Base-by-base conservation (phyloP, 2,329 filamentous ascomycete genomes). In the Zymoseptoria pseudotritici region DNA sequence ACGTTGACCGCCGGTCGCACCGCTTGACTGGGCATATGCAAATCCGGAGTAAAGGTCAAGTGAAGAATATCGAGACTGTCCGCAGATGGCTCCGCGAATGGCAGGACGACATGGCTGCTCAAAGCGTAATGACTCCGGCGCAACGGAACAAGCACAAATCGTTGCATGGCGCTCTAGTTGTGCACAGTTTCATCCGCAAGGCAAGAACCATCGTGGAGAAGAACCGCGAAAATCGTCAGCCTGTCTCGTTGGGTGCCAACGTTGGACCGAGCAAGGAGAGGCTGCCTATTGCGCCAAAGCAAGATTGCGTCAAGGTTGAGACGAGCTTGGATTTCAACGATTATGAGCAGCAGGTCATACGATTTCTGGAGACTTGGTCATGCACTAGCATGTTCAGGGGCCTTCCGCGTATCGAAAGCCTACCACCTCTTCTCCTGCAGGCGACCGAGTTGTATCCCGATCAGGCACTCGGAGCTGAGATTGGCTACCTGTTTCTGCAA, bases 281-380 rank as follows among this genome's bases (percentile, higher is more conserved):
- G 6, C 56, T 64, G 8, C 58, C 66, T 3, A 65, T 73, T 13
- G 69, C 62, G 2, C 36, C 61, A 2, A 51, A 61, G 3, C 50
- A 66, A 9, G 65, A 70, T 3, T 71, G 54, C 60, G 67, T 65
- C 58, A 66, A 59, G 58, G 69, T 61, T 9, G 62, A 61, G 61
- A 24, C 19, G 17, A 61, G 62, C 20, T 42, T 68, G 29, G 50
- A 72, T 0, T 88, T 86, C 76, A 78, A 75, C 3, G 66, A 74
- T 1, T 65, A 74, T 5, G 84, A 87, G 61, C 70, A 77, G 49
- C 77, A 83, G 21, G 79, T 90, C 54, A 78, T 93, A 55, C 75
- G 78, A 1, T 92, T 91, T 66, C 76, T 94, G 54, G 84, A 91
- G 69, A 79, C 84, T 52, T 91, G 88, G 84, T 78, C 83, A 20